These are phyloP conservation scores for Pyrenochaeta sp. DNA, from an alignment of 2,329 filamentous ascomycete genomes.

Conservation along the genomic window DNA sequence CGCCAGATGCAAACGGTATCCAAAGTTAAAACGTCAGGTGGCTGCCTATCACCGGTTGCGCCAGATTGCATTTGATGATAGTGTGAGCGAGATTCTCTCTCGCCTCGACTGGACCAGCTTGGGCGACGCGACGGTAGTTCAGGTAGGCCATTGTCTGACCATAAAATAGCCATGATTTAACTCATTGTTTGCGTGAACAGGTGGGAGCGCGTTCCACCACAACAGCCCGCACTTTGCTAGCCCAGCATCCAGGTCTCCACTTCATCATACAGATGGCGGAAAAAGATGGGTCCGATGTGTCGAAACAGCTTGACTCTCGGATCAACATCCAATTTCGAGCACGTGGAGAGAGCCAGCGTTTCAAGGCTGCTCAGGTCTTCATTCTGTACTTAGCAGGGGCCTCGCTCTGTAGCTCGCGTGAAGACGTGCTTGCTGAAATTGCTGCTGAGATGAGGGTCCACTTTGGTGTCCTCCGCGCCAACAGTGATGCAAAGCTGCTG, in stretches of 20 bases:
- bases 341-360: neutral
- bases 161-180: neutral
- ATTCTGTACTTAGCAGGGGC: neutral
- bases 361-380: slow-evolving; percentile 16
- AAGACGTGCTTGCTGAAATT: neutral
- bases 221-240: neutral
- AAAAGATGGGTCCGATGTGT: neutral
- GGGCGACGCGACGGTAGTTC: slow-evolving; percentile 1
- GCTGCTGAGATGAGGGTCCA: slow-evolving; percentile 41
- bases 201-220: neutral
- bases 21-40: neutral
- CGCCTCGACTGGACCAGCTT: slow-evolving; percentile 4
- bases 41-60: neutral
- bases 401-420: neutral
- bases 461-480: slow-evolving; percentile 38
- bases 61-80: neutral
- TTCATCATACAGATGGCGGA: slow-evolving; percentile 1
- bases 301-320: neutral
- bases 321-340: neutral
- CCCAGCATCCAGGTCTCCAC: neutral
- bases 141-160: neutral
- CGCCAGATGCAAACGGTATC: slow-evolving; percentile 1
- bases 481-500: slow-evolving; percentile 32
- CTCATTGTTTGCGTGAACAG: neutral
- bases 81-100: neutral